Conservation (phyloP, 257 asterid genomes). For the Striga asiatica region DNA sequence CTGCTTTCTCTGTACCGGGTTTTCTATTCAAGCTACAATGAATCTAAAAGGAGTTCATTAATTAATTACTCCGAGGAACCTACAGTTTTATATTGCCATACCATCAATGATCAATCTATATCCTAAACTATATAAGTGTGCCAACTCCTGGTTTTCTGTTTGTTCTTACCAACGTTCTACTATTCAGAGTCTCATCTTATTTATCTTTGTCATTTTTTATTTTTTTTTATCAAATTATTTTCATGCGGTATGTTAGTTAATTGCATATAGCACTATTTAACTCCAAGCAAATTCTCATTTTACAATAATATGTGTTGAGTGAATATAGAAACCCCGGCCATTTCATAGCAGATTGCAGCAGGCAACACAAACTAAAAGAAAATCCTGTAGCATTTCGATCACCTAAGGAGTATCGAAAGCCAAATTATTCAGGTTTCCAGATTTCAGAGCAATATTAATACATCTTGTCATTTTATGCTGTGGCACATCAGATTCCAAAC, state of each 20-base stretch:
- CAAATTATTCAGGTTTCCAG: too few species aligned
- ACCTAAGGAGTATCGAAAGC: too few species aligned
- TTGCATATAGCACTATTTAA: not conserved
- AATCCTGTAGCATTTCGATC: not conserved
- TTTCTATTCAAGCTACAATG: not conserved
- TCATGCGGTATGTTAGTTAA: not conserved
- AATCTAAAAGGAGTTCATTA: not conserved
- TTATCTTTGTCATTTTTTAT: too few species aligned
- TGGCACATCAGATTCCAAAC: constrained; percentile 7
- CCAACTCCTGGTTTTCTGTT: not conserved
- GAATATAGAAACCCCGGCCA: not conserved
- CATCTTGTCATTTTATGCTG: not conserved
- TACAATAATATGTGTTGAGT: not conserved
- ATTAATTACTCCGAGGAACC: not conserved
- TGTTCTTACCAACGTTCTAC: not conserved
- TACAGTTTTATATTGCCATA: not conserved
- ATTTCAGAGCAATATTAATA: too few species aligned
- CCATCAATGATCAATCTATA: not conserved
- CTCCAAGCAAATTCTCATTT: not conserved
- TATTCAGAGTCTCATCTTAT: not conserved
- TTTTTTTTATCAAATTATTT: not conserved
- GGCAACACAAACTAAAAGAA: constrained; percentile 5
- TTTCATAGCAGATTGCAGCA: not conserved
- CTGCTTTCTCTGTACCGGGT: not conserved
- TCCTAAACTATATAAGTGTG: not conserved